Percentiles rank a stretch among this genome's conserved stretches.
These are phyloP conservation scores for Mortierella sp. DNA, from an alignment of 371 early-diverging fungal species.

Conservation along the genomic window DNA sequence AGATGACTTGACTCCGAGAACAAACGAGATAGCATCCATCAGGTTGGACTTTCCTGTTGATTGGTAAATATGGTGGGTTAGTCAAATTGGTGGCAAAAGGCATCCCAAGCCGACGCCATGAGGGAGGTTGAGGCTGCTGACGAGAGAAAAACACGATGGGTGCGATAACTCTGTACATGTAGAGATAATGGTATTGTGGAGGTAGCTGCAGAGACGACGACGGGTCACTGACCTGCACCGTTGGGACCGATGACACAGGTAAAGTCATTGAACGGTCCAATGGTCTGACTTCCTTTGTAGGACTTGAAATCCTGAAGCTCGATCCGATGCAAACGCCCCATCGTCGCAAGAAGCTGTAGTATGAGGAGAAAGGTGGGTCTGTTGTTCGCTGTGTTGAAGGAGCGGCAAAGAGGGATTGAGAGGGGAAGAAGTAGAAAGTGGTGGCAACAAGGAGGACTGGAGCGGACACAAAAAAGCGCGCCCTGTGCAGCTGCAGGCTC, in stretches of 20 bases:
- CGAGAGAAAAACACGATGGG: neutral
- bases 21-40: conserved; percentile 99
- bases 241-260: conserved; percentile 99
- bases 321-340: conserved; percentile 88
- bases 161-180: no score
- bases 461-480: conserved; percentile 11
- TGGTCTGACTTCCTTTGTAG: conserved; percentile 91
- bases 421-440: neutral
- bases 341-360: conserved; percentile 34
- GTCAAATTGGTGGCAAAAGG: conserved; percentile 33
- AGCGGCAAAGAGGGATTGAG: neutral
- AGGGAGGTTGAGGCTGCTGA: neutral
- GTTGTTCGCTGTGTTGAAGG: neutral
- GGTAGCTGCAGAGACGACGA: no score
- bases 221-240: conserved; percentile 84
- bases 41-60: conserved; percentile 95
- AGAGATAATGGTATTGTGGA: no score
- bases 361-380: neutral
- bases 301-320: conserved; percentile 99
- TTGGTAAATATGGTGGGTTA: neutral
- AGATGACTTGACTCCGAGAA: conserved; percentile 90
- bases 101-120: neutral
- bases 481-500: no score
- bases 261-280: conserved; percentile 97
- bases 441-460: conserved; percentile 28